phyloP scores from a whole-genome alignment of 441 rosid genomes.

The Syzygium syzygioides region DNA sequence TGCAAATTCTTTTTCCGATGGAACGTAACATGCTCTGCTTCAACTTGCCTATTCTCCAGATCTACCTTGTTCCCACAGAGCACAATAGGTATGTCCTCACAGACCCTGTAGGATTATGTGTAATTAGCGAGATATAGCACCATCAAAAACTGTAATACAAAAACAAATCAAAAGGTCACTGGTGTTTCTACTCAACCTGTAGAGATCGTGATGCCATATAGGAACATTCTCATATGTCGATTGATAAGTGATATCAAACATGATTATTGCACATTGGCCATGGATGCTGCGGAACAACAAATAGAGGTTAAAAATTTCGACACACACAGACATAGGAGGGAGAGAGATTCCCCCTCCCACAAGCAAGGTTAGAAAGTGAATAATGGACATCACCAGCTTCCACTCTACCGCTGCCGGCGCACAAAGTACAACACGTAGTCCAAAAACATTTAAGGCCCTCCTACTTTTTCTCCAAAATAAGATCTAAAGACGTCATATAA shows the following conservation, averaged over 20 bases:
- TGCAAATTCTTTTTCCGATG: background rate
- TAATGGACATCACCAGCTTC: background rate
- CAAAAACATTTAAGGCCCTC: no score
- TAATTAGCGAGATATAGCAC: background rate
- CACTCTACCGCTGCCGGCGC: background rate
- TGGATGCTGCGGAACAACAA: background rate
- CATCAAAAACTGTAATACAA: background rate
- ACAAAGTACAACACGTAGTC: background rate
- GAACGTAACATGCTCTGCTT: constrained; percentile 8
- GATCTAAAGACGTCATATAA: no score
- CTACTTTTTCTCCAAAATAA: no score
- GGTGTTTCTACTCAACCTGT: background rate
- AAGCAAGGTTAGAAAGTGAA: background rate
- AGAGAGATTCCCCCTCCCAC: background rate
- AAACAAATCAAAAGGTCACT: background rate
- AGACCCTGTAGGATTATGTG: background rate
- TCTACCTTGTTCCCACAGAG: constrained; percentile 16
- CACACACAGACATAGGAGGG: no score
- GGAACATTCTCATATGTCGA: background rate
- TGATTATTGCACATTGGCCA: constrained; percentile 10
- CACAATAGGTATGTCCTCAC: constrained; percentile 12
- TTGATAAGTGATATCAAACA: constrained; percentile 4
- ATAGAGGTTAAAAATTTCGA: background rate
- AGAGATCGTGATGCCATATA: constrained; percentile 3
- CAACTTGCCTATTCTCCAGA: constrained; percentile 3